A percentile compares a stretch with the other conserved stretches of the same genome.
These are phyloP conservation scores for Penicillium frequentans DNA, from an alignment of 2,329 filamentous ascomycete species.

Conservation along the genomic window DNA sequence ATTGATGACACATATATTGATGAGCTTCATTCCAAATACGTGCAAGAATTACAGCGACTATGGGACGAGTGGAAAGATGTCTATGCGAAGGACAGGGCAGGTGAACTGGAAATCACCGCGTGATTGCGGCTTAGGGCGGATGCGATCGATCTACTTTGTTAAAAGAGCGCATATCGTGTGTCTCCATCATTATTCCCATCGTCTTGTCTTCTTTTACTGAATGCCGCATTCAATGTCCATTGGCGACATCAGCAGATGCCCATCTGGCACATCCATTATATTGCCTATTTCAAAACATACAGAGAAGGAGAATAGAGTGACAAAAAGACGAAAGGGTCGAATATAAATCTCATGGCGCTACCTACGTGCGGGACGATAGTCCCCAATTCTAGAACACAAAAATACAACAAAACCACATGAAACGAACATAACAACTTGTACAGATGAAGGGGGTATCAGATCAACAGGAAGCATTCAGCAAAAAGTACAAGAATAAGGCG, in stretches of 20 bases:
- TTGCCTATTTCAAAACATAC: neutral
- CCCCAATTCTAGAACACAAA: neutral
- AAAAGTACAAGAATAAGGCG: constrained; percentile 19
- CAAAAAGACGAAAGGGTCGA: constrained; percentile 13
- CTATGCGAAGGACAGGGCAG: constrained; percentile 44
- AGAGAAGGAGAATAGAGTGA: constrained; percentile 7
- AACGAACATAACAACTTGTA: constrained; percentile 14
- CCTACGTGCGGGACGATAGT: neutral
- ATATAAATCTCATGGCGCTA: neutral
- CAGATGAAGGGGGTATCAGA: constrained; percentile 26
- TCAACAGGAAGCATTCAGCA: constrained; percentile 19
- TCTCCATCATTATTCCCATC: neutral
- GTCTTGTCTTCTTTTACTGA: neutral
- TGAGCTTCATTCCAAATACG: constrained; percentile 74
- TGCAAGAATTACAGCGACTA: constrained; percentile 55
- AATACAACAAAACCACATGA: constrained; percentile 11
- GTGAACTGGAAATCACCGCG: constrained; percentile 47
- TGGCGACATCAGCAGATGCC: neutral
- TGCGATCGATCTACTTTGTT: neutral
- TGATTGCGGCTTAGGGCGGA: constrained; percentile 12
- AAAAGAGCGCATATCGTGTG: neutral
- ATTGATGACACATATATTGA: constrained; percentile 77
- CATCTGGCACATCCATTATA: neutral
- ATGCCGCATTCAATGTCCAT: neutral
- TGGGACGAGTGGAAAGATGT: constrained; percentile 50